Evolutionary conservation across 1,284 basidiomycete species (phyloP).

Genomic region (Chalciporus sp.): DNA sequence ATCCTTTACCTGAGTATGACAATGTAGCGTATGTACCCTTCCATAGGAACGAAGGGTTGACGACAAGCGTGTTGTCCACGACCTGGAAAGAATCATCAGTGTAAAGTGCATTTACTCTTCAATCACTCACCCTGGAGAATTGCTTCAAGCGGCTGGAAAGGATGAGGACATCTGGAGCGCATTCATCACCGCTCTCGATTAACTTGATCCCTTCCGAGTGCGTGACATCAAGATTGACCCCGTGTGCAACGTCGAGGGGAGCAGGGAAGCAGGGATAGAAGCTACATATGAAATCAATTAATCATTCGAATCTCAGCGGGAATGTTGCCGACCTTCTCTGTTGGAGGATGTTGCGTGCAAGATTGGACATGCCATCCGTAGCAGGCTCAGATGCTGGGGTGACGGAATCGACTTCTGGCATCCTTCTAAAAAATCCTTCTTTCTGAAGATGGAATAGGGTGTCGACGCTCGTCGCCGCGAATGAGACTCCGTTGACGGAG

Average conservation of each 20-base stretch:
- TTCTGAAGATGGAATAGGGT: constrained; percentile 86
- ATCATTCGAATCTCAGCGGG: neutral
- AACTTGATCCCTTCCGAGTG: constrained; percentile 62
- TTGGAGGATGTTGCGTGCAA: constrained; percentile 80
- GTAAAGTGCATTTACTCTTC: neutral
- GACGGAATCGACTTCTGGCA: constrained; percentile 60
- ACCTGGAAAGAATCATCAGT: constrained; percentile 40
- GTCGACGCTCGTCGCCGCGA: constrained; percentile 84
- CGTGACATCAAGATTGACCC: constrained; percentile 87
- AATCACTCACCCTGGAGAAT: constrained; percentile 71
- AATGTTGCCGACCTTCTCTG: constrained; percentile 71
- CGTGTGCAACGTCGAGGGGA: constrained; percentile 69
- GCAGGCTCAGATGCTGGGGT: constrained; percentile 47
- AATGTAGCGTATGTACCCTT: constrained; percentile 60
- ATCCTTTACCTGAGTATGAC: constrained; percentile 34
- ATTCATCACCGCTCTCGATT: constrained; percentile 43
- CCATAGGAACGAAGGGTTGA: constrained; percentile 74
- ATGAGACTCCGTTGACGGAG: constrained; percentile 80
- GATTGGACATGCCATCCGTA: constrained; percentile 76
- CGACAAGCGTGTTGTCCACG: constrained; percentile 63
- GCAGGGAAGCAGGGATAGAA: constrained; percentile 96
- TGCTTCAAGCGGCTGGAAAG: constrained; percentile 85
- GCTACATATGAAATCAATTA: constrained; percentile 41
- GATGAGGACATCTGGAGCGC: constrained; percentile 81
- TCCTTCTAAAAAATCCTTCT: constrained; percentile 80